Base-by-base conservation (phyloP, 2,329 filamentous ascomycete genomes). In the Aspergillus sp. region DNA sequence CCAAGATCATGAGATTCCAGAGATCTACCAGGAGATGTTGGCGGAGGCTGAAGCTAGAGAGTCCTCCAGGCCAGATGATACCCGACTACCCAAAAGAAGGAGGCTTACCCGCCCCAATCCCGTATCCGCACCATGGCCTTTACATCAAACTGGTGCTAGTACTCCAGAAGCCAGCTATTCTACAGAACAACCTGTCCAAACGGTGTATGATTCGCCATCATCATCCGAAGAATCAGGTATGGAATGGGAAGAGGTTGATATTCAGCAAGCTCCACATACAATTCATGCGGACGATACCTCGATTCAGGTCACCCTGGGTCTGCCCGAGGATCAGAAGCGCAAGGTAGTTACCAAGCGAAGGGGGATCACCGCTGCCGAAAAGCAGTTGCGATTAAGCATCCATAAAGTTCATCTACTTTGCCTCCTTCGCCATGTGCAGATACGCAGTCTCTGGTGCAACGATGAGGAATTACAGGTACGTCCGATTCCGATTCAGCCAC, bases 391-490 rank as follows among this genome's bases (percentile, higher is more conserved):
- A 19, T 74, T 95, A 30, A 85, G 91, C 55, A 82, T 92, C n/a
- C 95, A 99, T 75, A 96, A 94, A 75, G 81, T 88, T 63, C 93
- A 99, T 76, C 66, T 98, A 0, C 79, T 97, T 13, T 96, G 91
- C 72, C 82, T 99, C 2, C 77, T 99, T 15, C 86, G 87, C 9
- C 91, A 98, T 74, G 84, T 89, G 15, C 85, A 90, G 65, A 81
- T 87, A 59, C 87, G 93, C 58, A 99, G 98, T 71, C 81, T 85
- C 57, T 97, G 94, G 92, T 97, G 93, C 77, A 96, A 96, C 69
- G 89, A 94, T 71, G 69, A 79, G 13, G 78, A 83, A 59, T 85
- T 91, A 8, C 91, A 96, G 71, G 83, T 81, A 65, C 56, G 71
- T 36, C 32, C 32, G 32, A 13, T 63, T 41, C 28, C 53, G 5